phyloP scores from a whole-genome alignment of 257 asterid genomes.

The Cruciata laevipes region DNA sequence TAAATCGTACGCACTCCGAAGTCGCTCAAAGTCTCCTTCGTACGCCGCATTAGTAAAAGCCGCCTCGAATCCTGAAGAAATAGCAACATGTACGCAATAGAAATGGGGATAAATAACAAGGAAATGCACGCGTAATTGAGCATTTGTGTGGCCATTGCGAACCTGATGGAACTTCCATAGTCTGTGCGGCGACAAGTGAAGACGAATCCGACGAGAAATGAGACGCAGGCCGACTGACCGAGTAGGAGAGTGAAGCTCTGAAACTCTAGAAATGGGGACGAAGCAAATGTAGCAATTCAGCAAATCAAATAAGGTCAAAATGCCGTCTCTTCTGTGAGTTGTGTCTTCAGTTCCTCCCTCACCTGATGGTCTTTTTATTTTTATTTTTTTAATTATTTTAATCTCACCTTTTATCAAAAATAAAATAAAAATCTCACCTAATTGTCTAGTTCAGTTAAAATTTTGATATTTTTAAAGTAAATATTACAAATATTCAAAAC shows the following conservation, averaged over 20 bases:
- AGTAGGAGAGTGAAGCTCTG: neutral
- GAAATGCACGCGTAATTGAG: neutral
- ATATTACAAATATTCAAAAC: too few species aligned
- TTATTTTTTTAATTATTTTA: too few species aligned
- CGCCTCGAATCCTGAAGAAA: neutral
- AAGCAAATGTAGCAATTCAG: too few species aligned
- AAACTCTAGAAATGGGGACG: too few species aligned
- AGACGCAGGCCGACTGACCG: neutral
- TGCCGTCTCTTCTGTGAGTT: too few species aligned
- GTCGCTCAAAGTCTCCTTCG: neutral
- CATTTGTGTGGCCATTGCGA: neutral
- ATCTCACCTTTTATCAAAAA: too few species aligned
- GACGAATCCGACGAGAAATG: neutral
- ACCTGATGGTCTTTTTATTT: too few species aligned
- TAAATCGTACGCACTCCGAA: constrained; percentile 9
- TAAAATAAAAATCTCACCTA: too few species aligned
- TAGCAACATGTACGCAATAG: neutral
- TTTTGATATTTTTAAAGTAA: too few species aligned
- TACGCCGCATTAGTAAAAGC: constrained; percentile 2
- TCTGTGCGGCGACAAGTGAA: neutral
- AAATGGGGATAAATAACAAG: neutral
- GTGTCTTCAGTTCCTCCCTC: too few species aligned
- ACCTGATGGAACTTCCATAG: neutral
- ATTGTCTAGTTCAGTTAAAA: too few species aligned
- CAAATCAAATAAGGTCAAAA: too few species aligned